Percentiles rank a stretch among this genome's conserved stretches.
These are phyloP conservation scores for Arbutus unedo DNA, from an alignment of 148 eudicot species.

Conservation along the genomic window DNA sequence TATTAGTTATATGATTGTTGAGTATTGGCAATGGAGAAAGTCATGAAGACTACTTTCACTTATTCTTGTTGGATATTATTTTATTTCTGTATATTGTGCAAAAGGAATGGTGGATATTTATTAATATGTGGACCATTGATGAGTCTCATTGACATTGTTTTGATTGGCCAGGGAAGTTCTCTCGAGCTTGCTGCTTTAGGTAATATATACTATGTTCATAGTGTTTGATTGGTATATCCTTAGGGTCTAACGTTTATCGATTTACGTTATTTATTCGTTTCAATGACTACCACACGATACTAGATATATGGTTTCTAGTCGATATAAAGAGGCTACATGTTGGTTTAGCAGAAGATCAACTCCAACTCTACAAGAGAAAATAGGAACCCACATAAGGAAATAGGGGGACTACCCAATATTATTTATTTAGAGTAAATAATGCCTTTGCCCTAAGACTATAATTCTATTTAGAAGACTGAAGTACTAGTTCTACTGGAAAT, in stretches of 20 bases:
- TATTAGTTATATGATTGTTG: too few species aligned
- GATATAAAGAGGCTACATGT: background rate
- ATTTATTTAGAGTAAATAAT: background rate
- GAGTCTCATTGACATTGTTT: conserved; percentile 92
- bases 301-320: background rate
- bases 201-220: conserved; percentile 9
- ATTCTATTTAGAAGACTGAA: background rate
- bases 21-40: too few species aligned
- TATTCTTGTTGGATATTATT: too few species aligned
- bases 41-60: too few species aligned
- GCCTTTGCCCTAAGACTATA: background rate
- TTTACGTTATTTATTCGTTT: background rate
- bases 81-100: too few species aligned
- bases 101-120: too few species aligned
- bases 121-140: conserved; percentile 83
- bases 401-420: background rate
- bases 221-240: background rate
- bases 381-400: background rate
- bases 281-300: background rate
- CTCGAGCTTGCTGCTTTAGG: conserved; percentile 82
- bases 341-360: background rate
- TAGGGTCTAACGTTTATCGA: background rate
- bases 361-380: background rate
- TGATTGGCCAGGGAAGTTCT: conserved; percentile 83
- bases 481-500: background rate